phyloP scores from a whole-genome alignment of 768 basidiomycete genomes.

The Strobilomyces confusus region DNA sequence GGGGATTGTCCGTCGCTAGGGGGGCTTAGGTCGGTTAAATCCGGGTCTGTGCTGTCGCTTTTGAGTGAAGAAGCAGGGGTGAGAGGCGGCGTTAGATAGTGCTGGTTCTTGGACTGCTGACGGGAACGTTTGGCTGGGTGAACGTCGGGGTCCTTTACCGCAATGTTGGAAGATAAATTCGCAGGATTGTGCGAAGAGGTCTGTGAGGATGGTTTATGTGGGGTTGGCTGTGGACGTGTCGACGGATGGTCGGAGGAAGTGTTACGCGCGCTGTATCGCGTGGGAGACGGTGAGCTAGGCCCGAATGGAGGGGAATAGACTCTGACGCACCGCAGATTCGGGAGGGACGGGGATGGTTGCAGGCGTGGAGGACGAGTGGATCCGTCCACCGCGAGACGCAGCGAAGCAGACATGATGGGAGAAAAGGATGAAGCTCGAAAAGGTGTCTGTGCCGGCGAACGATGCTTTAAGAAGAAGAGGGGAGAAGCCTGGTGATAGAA shows the following conservation, averaged over 20 bases:
- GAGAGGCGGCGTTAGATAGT: slow-evolving; percentile 62
- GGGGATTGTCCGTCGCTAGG: slow-evolving; percentile 22
- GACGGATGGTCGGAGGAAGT: slow-evolving; percentile 26
- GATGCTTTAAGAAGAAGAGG: slow-evolving; percentile 30
- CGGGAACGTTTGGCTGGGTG: slow-evolving; percentile 15
- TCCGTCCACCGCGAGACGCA: slow-evolving; percentile 20
- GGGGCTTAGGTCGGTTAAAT: slow-evolving; percentile 27
- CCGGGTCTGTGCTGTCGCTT: slow-evolving; percentile 34
- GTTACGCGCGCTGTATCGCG: slow-evolving; percentile 24
- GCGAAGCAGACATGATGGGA: slow-evolving; percentile 28
- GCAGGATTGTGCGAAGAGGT: slow-evolving; percentile 12
- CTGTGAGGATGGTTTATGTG: slow-evolving; percentile 19
- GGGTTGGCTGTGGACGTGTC: slow-evolving; percentile 24
- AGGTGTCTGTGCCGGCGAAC: slow-evolving; percentile 25
- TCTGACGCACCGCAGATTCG: slow-evolving; percentile 56
- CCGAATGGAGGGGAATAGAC: background rate
- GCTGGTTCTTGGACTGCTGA: slow-evolving; percentile 27
- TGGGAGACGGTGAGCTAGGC: slow-evolving; percentile 14
- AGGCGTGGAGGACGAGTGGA: slow-evolving; percentile 43
- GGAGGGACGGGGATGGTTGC: slow-evolving; percentile 65
- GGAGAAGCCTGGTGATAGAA: slow-evolving; percentile 32
- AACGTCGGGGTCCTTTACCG: slow-evolving; percentile 18
- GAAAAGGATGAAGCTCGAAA: slow-evolving; percentile 27
- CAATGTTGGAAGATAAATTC: slow-evolving; percentile 6
- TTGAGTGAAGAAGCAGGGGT: slow-evolving; percentile 60